These are phyloP conservation scores for Capsaspora owczarzaki DNA, from an alignment of 78 protist genomes.

Conservation along the genomic window DNA sequence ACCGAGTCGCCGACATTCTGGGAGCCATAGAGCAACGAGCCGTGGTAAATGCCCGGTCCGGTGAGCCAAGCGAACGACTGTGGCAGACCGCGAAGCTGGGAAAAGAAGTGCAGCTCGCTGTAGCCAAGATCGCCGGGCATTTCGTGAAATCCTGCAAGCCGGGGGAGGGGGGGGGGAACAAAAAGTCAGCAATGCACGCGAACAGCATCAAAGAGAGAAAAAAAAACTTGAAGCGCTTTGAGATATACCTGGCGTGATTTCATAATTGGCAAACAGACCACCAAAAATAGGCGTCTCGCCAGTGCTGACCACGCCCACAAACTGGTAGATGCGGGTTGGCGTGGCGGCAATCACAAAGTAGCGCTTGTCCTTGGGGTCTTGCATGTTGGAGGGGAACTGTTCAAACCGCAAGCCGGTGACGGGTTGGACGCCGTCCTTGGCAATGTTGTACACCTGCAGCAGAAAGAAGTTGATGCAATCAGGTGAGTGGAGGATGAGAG, in stretches of 20 bases:
- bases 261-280: conserved; percentile 28
- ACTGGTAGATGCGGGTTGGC: conserved; percentile 42
- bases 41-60: conserved; percentile 44
- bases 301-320: conserved; percentile 16
- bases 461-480: neutral
- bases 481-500: neutral
- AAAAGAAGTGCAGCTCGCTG: conserved; percentile 40
- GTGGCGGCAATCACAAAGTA: conserved; percentile 61
- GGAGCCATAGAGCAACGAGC: conserved; percentile 44
- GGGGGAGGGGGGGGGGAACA: no score
- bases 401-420: conserved; percentile 55
- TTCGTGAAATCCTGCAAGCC: conserved; percentile 54
- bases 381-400: neutral
- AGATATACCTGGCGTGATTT: neutral
- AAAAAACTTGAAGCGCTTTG: no score
- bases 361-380: neutral
- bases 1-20: conserved; percentile 51
- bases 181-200: neutral
- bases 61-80: conserved; percentile 65
- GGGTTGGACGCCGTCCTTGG: conserved; percentile 21
- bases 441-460: conserved; percentile 32
- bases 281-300: conserved; percentile 7
- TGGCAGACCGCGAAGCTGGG: conserved; percentile 29
- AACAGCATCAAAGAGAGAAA: neutral
- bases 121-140: conserved; percentile 30